Base-by-base conservation (phyloP, 768 basidiomycete genomes). In the Xerocomus potaroensis region DNA sequence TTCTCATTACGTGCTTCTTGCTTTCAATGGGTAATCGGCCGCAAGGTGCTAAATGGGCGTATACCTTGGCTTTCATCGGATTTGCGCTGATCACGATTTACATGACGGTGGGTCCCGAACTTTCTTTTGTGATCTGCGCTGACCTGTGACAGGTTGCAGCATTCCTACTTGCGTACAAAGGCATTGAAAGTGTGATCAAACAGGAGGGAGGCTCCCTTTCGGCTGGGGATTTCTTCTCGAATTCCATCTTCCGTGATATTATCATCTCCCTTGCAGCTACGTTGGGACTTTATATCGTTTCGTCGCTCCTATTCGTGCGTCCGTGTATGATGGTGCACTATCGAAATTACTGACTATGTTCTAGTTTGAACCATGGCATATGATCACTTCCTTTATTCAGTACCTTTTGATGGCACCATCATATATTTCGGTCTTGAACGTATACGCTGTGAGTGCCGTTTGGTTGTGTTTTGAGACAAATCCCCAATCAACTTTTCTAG, bases 331-430 rank as follows among this genome's bases (percentile, higher is more conserved):
- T 19, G 6, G 6, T 23, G 14, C 6, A n/a, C 29, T 24, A 7
- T 23, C 39, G 6, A 18, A 40, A 18, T 35, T 24, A 50, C 34
- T 36, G 29, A 39, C 37, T 9, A 30, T 24, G n/a, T 12, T 44
- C 43, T 61, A 95, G 83, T 83, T 96, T 56, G 93, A 98, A 56
- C 95, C 95, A 2, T 96, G 93, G 91, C 96, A 99, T 64, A 89
- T 99, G 91, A 75, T 99, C 59, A 97, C 96, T 0, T 91, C 87
- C 5, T 94, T 98, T 69, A 22, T 93, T n/a, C 95, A 93, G 63
- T 95, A 94, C 61, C 65, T 88, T 19, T 76, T 96, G 50, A 81
- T 97, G 74, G 89, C 92, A 0, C 95, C 95, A 3, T 91, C 91
- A 0, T 97, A 94, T 58, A 95, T 95, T 61, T 80, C 85, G 45